Evolutionary conservation across 2,329 filamentous ascomycete genomes (phyloP).

Genomic region (Amauroascus niger): DNA sequence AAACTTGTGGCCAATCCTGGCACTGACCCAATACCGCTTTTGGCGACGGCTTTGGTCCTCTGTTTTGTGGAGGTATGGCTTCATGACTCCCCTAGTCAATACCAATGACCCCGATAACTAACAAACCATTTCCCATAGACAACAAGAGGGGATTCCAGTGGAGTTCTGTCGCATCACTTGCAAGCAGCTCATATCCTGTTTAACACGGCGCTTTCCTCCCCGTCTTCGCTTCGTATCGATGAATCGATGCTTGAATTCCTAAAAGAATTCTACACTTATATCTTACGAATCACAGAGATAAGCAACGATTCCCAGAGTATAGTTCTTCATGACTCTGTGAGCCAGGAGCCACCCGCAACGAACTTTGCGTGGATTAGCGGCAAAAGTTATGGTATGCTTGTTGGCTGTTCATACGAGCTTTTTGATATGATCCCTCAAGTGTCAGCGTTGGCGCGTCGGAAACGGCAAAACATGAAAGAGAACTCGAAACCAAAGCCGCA

Average conservation of each 20-base stretch:
- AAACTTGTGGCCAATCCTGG: conserved; percentile 7
- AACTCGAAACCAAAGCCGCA: neutral
- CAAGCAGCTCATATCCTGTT: conserved; percentile 12
- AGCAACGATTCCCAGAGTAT: conserved; percentile 8
- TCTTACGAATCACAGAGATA: conserved; percentile 12
- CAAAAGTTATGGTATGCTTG: conserved; percentile 12
- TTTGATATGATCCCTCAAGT: conserved; percentile 15
- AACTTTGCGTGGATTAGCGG: conserved; percentile 9
- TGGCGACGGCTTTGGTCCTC: conserved; percentile 12
- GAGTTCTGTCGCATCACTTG: conserved; percentile 13
- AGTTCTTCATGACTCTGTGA: neutral
- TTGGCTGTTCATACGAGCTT: conserved; percentile 12
- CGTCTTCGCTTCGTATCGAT: conserved; percentile 6
- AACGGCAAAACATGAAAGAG: conserved; percentile 6
- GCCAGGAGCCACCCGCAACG: neutral
- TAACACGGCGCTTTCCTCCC: conserved; percentile 6
- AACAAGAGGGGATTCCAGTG: conserved; percentile 7
- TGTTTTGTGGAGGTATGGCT: conserved; percentile 13
- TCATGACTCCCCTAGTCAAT: neutral
- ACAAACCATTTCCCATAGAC: conserved; percentile 1
- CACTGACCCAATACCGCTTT: conserved; percentile 10
- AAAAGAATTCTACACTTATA: conserved; percentile 14
- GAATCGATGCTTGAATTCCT: conserved; percentile 12
- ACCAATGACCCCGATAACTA: neutral
- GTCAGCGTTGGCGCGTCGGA: conserved; percentile 8